Evolutionary conservation across 106 monocot genomes (phyloP).

Genomic region (Apostasia ramifera): DNA sequence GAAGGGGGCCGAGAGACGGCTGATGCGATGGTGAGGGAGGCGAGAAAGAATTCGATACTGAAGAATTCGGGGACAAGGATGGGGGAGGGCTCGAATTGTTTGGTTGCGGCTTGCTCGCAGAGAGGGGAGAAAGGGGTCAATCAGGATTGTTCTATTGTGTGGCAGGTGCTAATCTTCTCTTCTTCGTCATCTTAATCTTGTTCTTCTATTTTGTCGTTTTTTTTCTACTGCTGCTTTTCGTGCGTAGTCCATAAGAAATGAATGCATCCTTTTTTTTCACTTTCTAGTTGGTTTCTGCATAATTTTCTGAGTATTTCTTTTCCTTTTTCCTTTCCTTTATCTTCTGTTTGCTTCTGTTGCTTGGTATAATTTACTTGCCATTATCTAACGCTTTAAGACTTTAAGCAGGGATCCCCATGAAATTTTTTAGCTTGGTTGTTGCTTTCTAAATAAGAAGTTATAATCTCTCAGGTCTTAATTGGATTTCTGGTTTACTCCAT

Average conservation of each 20-base stretch:
- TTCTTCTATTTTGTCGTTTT: neutral
- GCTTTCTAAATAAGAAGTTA: too few relatives aligned
- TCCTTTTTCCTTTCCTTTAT: neutral
- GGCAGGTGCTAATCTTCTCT: constrained; percentile 41
- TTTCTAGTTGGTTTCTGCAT: too few relatives aligned
- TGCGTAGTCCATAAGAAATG: too few relatives aligned
- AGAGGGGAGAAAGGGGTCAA: constrained; percentile 89
- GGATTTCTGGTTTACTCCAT: too few relatives aligned
- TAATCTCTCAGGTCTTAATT: too few relatives aligned
- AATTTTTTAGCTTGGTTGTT: too few relatives aligned
- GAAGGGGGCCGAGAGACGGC: constrained; percentile 33
- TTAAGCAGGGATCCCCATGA: too few relatives aligned
- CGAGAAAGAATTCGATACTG: constrained; percentile 54
- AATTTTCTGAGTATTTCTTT: too few relatives aligned
- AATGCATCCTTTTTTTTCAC: too few relatives aligned
- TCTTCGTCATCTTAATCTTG: neutral
- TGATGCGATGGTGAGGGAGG: constrained; percentile 41
- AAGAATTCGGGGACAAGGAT: constrained; percentile 45
- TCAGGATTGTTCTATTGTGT: constrained; percentile 86
- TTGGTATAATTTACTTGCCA: neutral
- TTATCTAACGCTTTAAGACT: too few relatives aligned
- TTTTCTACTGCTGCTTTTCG: neutral
- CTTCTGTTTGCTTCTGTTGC: neutral
- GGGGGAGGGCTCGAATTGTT: constrained; percentile 33
- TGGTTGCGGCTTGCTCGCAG: constrained; percentile 54